Conservation (phyloP, 176 grass and related monocot species). For the Thinopyrum elongatum region DNA sequence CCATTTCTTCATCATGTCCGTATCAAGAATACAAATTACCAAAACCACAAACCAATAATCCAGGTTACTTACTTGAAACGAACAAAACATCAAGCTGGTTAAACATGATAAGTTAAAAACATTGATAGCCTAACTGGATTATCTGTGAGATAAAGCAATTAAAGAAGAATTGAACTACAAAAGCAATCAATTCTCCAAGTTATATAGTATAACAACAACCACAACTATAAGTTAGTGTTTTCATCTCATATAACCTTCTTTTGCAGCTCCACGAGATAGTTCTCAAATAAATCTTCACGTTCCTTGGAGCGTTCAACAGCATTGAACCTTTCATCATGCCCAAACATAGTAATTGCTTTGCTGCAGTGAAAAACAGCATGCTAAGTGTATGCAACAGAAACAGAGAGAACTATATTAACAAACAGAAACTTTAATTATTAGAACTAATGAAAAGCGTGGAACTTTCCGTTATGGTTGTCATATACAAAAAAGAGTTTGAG, state of each 20-base stretch:
- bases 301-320: slow-evolving; percentile 52
- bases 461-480: background rate
- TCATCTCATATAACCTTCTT: slow-evolving; percentile 67
- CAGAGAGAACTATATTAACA: background rate
- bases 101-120: background rate
- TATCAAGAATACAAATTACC: background rate
- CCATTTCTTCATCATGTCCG: background rate
- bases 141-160: background rate
- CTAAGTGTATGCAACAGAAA: slow-evolving; percentile 17
- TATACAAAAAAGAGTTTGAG: slow-evolving; percentile 15
- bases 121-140: background rate
- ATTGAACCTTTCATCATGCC: slow-evolving; percentile 30
- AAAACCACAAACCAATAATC: background rate
- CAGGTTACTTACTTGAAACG: background rate
- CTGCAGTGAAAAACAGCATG: slow-evolving; percentile 32
- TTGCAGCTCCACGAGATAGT: slow-evolving; percentile 86
- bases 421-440: background rate
- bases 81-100: background rate
- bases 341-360: slow-evolving; percentile 93
- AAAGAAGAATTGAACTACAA: slow-evolving; percentile 12
- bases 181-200: background rate
- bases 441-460: background rate
- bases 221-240: background rate
- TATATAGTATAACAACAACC: background rate
- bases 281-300: slow-evolving; percentile 95